Base-by-base conservation (phyloP, 2,329 filamentous ascomycete genomes). In the Fusarium decemcellulare region DNA sequence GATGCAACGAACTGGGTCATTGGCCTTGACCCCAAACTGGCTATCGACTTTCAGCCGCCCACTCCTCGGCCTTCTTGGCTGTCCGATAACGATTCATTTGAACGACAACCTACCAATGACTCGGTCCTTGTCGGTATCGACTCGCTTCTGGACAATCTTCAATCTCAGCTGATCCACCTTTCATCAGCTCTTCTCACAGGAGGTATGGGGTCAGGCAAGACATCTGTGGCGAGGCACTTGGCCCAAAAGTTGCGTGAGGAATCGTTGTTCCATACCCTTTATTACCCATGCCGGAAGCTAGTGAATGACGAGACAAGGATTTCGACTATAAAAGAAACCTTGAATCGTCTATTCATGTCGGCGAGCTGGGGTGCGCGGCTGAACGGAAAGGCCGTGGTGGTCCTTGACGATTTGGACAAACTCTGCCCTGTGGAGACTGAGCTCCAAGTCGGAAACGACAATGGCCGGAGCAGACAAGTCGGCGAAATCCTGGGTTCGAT, bases 391-490 rank as follows among this genome's bases (percentile, higher is more conserved):
- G 89, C 95, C 0, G 78, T 98, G 4, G 93, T 99, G 18, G 89
- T 99, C 51, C 84, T 99, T 2, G 96, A 99, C 76, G 96, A 99
- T 75, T 82, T 99, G 8, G 96, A 99, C 80, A 94, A 93, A 75
- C 85, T 99, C 2, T 98, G 95, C 76, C 95, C 96, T 0, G 92
- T 91, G 1, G 97, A 99, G 80, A 98, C 95, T 0, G 96, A 99
- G 78, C 86, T 99, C 12, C 94, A 98, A 79, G 93, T 97, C 6
- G 94, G 94, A 66, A 95, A 94, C 63, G 94, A 98, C 72, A 98
- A 99, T 75, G 93, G 93, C 16, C 89, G 95, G 68, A 98, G 95
- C 77, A 90, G 94, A 36, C 95, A 98, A 74, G 90, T 98, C 61
- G 97, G 95, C 76, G 96, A 99, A 79, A 90, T 94, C 1, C 87